Evolutionary conservation across 164 flowering plant genomes (phyloP).

Genomic region (Liquidambar formosana): DNA sequence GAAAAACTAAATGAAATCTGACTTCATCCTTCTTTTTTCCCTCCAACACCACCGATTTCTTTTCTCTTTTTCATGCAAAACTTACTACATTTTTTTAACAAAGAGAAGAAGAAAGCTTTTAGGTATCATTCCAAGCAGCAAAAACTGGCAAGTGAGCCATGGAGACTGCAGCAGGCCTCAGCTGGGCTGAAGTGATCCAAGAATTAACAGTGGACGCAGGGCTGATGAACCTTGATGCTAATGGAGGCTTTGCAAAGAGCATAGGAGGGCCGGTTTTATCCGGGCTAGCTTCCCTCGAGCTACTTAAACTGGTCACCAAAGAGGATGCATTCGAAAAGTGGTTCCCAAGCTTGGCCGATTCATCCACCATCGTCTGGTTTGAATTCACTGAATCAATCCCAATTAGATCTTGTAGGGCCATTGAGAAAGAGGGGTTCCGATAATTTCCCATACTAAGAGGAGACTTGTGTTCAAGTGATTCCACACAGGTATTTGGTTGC

Average conservation of each 20-base stretch:
- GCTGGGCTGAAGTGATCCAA: constrained; percentile 54
- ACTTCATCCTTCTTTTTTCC: neutral
- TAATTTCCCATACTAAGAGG: constrained; percentile 16
- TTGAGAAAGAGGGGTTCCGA: constrained; percentile 29
- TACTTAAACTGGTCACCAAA: constrained; percentile 61
- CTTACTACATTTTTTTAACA: constrained; percentile 2
- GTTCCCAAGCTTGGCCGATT: constrained; percentile 27
- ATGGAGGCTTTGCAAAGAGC: constrained; percentile 40
- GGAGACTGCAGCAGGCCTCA: constrained; percentile 47
- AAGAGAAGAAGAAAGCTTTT: neutral
- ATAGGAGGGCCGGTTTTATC: constrained; percentile 42
- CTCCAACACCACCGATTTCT: neutral
- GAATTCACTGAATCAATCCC: constrained; percentile 37
- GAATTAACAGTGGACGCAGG: constrained; percentile 27
- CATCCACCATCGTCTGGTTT: constrained; percentile 27
- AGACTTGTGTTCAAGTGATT: constrained; percentile 38
- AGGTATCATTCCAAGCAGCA: constrained; percentile 78
- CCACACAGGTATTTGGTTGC: constrained; percentile 14
- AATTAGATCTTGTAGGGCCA: constrained; percentile 50
- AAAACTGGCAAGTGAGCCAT: constrained; percentile 74
- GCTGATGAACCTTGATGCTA: constrained; percentile 31
- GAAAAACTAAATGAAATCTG: constrained; percentile 4
- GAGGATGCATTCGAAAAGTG: constrained; percentile 64
- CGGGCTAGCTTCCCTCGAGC: constrained; percentile 75
- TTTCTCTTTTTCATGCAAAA: constrained; percentile 36